Evolutionary conservation across 148 eudicot species (phyloP).

Genomic region (Rhododendron vialii): DNA sequence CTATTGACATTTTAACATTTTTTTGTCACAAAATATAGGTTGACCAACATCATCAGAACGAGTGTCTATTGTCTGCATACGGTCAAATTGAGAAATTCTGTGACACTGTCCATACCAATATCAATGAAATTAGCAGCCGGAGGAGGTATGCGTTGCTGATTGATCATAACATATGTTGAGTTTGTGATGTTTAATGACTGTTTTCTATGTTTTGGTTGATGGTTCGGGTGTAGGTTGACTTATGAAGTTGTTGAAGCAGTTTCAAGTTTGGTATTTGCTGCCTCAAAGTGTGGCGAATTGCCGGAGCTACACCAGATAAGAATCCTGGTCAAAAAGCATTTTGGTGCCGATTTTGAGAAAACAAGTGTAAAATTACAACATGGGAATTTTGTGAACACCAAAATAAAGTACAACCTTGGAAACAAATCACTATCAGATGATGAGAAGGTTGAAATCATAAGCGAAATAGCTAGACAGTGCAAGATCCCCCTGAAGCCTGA

Average conservation of each 20-base stretch:
- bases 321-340: conserved; percentile 4
- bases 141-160: conserved; percentile 10
- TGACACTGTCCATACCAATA: conserved; percentile 13
- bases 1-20: background rate
- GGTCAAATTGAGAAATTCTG: conserved; percentile 21
- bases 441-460: conserved; percentile 5
- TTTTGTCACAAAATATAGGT: conserved; percentile 8
- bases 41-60: conserved; percentile 16
- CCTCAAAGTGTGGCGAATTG: conserved; percentile 33
- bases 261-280: conserved; percentile 28
- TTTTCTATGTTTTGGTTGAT: background rate
- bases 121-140: background rate
- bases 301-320: conserved; percentile 16
- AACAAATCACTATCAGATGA: background rate
- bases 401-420: conserved; percentile 15
- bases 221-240: conserved; percentile 5
- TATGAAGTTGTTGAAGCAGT: conserved; percentile 19
- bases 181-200: background rate
- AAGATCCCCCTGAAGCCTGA: background rate
- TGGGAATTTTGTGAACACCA: conserved; percentile 20
- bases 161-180: background rate
- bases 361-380: conserved; percentile 16
- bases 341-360: conserved; percentile 19
- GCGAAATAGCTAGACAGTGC: conserved; percentile 6
- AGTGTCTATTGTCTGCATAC: conserved; percentile 20